phyloP scores from a whole-genome alignment of 805 yeast genomes.

The Pichia paraexigua region DNA sequence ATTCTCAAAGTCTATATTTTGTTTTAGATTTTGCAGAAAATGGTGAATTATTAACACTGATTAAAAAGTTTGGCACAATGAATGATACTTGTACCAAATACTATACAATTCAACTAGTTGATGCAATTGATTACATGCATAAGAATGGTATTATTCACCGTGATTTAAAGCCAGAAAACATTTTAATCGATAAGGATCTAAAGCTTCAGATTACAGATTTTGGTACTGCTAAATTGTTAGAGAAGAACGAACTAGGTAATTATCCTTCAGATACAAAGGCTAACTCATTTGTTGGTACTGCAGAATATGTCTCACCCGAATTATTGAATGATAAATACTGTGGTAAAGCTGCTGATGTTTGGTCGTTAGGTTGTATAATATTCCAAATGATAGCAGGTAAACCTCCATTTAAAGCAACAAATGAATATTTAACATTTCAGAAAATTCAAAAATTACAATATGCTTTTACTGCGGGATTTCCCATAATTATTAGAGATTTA shows the following conservation, averaged over 20 bases:
- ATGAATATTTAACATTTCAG: conserved; percentile 75
- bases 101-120: conserved; percentile 66
- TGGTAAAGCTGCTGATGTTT: conserved; percentile 51
- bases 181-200: conserved; percentile 52
- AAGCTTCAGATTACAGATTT: conserved; percentile 71
- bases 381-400: conserved; percentile 60
- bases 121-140: conserved; percentile 67
- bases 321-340: conserved; percentile 62
- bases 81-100: conserved; percentile 62
- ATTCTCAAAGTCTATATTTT: conserved; percentile 62
- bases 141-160: conserved; percentile 70
- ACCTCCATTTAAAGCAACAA: conserved; percentile 78
- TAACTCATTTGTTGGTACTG: conserved; percentile 79
- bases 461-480: conserved; percentile 83
- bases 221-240: conserved; percentile 73
- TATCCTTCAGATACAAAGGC: conserved; percentile 66
- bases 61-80: conserved; percentile 62
- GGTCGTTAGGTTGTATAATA: conserved; percentile 56
- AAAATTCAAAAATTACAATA: conserved; percentile 72
- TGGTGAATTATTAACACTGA: conserved; percentile 64
- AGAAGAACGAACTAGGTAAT: conserved; percentile 40
- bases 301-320: conserved; percentile 80
- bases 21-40: conserved; percentile 73
- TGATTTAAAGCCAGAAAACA: conserved; percentile 80
- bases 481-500: conserved; percentile 61